These are phyloP conservation scores for Metarhizium brunneum DNA, from an alignment of 2,329 filamentous ascomycete genomes.

Conservation along the genomic window DNA sequence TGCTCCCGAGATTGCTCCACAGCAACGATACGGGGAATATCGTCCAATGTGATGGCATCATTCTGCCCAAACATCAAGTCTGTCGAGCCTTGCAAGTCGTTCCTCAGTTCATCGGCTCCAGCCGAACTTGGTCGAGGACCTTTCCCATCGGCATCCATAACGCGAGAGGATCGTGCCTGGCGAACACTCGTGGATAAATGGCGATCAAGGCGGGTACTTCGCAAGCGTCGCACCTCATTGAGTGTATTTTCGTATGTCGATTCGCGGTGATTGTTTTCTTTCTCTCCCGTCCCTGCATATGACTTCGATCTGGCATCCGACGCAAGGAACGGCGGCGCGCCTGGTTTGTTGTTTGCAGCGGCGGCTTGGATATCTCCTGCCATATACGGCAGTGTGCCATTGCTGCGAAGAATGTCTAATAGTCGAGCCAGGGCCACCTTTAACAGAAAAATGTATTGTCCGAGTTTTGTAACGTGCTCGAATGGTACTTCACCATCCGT, in stretches of 20 bases:
- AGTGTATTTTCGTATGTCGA: conserved; percentile 92
- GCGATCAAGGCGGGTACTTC: conserved; percentile 89
- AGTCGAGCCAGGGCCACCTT: conserved; percentile 85
- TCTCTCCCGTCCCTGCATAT: conserved; percentile 44
- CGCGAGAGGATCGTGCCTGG: conserved; percentile 80
- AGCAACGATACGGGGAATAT: conserved; percentile 92
- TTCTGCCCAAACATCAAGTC: conserved; percentile 83
- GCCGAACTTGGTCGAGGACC: conserved; percentile 70
- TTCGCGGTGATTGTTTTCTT: conserved; percentile 48
- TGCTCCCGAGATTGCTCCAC: conserved; percentile 92
- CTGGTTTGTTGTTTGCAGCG: conserved; percentile 3
- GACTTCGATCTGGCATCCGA: conserved; percentile 67
- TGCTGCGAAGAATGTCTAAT: conserved; percentile 75
- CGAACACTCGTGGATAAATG: conserved; percentile 88
- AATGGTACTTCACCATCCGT: conserved; percentile 48
- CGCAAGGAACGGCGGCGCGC: conserved; percentile 34
- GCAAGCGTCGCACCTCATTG: conserved; percentile 83
- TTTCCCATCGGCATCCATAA: conserved; percentile 57
- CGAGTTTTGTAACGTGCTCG: conserved; percentile 70
- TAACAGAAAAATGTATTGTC: conserved; percentile 90
- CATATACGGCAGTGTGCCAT: conserved; percentile 68
- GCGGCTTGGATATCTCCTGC: conserved; percentile 48
- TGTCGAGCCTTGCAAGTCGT: conserved; percentile 42
- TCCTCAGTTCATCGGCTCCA: conserved; percentile 45
- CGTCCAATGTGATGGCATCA: conserved; percentile 87